Evolutionary conservation across 352 stramenopile genomes (phyloP).

Genomic region (Phytopythium ostracodes): DNA sequence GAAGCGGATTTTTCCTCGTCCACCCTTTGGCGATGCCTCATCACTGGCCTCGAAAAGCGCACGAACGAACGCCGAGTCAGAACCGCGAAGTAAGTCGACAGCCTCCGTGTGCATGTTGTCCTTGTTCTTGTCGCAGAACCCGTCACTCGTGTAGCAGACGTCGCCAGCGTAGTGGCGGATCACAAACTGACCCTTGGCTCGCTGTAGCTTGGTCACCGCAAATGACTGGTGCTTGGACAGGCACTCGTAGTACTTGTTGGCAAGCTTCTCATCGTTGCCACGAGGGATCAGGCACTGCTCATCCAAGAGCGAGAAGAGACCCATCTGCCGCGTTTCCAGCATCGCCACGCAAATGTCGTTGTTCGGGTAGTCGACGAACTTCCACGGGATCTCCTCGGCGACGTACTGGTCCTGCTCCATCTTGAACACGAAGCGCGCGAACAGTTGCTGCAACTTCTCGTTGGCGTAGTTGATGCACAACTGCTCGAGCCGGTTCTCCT

Average conservation of each 20-base stretch:
- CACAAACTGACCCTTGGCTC: slow-evolving; percentile 79
- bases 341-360: slow-evolving; percentile 80
- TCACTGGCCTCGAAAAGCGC: slow-evolving; percentile 57
- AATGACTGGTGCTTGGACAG: slow-evolving; percentile 67
- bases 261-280: slow-evolving; percentile 79
- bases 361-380: slow-evolving; percentile 86
- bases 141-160: slow-evolving; percentile 76
- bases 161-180: slow-evolving; percentile 85
- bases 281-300: slow-evolving; percentile 83
- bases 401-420: slow-evolving; percentile 87
- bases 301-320: slow-evolving; percentile 80
- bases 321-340: slow-evolving; percentile 69
- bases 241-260: slow-evolving; percentile 80
- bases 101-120: slow-evolving; percentile 85
- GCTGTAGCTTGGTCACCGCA: slow-evolving; percentile 62
- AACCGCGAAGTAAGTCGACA: slow-evolving; percentile 66
- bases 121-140: slow-evolving; percentile 90
- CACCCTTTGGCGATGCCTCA: slow-evolving; percentile 13
- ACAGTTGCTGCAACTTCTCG: slow-evolving; percentile 86
- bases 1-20: slow-evolving; percentile 3
- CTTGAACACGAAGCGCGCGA: slow-evolving; percentile 76
- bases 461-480: slow-evolving; percentile 89
- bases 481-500: slow-evolving; percentile 90
- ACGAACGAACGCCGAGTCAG: slow-evolving; percentile 58
- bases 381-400: slow-evolving; percentile 83